A percentile compares a stretch with the other conserved stretches of the same genome.
These are phyloP conservation scores for Diaporthe helianthi DNA, from an alignment of 2,329 filamentous ascomycete genomes.

Conservation along the genomic window DNA sequence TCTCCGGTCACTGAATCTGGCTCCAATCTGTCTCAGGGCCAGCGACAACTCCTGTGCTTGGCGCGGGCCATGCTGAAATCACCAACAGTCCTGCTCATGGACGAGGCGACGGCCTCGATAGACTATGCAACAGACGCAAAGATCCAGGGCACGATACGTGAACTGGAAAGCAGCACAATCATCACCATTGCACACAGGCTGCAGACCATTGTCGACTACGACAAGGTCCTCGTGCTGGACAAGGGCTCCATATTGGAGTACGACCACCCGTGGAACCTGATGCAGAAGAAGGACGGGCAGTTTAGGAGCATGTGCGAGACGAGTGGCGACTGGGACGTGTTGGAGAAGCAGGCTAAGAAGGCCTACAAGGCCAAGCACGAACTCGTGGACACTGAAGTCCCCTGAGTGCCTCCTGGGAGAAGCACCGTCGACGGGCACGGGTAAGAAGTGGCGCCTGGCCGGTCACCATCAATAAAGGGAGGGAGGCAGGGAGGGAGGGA, in stretches of 20 bases:
- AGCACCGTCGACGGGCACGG: no score
- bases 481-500: no score
- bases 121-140: slow-evolving; percentile 95
- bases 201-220: slow-evolving; percentile 97
- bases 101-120: slow-evolving; percentile 96
- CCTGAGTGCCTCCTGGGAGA: neutral
- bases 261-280: slow-evolving; percentile 85
- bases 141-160: slow-evolving; percentile 96
- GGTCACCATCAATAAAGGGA: no score
- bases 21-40: slow-evolving; percentile 92
- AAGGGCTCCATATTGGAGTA: slow-evolving; percentile 88
- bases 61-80: slow-evolving; percentile 90
- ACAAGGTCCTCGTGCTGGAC: slow-evolving; percentile 94
- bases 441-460: neutral
- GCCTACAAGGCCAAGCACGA: slow-evolving; percentile 49
- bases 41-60: slow-evolving; percentile 92
- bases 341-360: slow-evolving; percentile 63
- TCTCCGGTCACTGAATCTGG: slow-evolving; percentile 89
- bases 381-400: slow-evolving; percentile 48
- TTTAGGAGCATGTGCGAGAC: slow-evolving; percentile 71
- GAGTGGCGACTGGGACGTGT: slow-evolving; percentile 62
- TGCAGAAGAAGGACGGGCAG: slow-evolving; percentile 71
- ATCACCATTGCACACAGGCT: slow-evolving; percentile 96
- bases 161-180: slow-evolving; percentile 83
- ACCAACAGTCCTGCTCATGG: slow-evolving; percentile 96